Conservation (phyloP, 768 basidiomycete genomes). For the Sarcodon aspratus region DNA sequence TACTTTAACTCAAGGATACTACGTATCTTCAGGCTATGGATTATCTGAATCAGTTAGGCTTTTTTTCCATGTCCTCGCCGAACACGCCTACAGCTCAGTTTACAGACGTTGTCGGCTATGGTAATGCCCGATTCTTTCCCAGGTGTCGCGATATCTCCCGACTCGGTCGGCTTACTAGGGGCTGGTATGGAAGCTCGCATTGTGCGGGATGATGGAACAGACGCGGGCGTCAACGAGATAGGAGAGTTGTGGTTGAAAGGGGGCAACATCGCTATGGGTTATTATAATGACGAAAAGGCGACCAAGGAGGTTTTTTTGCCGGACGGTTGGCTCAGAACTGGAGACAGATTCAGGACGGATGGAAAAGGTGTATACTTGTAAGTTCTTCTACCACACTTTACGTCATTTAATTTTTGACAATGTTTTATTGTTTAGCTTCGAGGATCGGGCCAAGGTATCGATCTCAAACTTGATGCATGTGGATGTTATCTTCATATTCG, state of each 20-base stretch:
- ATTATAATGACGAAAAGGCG: constrained; percentile 61
- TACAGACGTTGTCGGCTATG: too few species aligned
- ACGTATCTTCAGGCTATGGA: constrained; percentile 42
- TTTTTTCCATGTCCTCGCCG: background rate
- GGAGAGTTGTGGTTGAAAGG: constrained; percentile 59
- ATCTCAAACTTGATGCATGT: background rate
- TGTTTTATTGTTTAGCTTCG: constrained; percentile 33
- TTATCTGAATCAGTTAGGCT: constrained; percentile 56
- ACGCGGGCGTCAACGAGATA: constrained; percentile 41
- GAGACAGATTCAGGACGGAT: constrained; percentile 57
- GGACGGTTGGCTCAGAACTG: constrained; percentile 66
- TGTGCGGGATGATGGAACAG: constrained; percentile 43
- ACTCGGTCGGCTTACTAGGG: constrained; percentile 42
- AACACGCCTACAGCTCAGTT: too few species aligned
- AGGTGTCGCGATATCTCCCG: too few species aligned
- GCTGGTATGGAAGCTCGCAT: constrained; percentile 57
- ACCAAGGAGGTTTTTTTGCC: constrained; percentile 53
- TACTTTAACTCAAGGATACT: background rate
- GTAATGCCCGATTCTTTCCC: too few species aligned
- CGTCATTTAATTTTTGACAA: too few species aligned
- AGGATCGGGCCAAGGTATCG: constrained; percentile 63
- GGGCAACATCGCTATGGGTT: constrained; percentile 48
- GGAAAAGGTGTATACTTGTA: constrained; percentile 10
- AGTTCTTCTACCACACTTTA: too few species aligned
- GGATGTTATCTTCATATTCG: background rate